Evolutionary conservation across 257 asterid species (phyloP), one percentile per base, ranked within the genome.

Genomic region (Mitragyna speciosa): DNA sequence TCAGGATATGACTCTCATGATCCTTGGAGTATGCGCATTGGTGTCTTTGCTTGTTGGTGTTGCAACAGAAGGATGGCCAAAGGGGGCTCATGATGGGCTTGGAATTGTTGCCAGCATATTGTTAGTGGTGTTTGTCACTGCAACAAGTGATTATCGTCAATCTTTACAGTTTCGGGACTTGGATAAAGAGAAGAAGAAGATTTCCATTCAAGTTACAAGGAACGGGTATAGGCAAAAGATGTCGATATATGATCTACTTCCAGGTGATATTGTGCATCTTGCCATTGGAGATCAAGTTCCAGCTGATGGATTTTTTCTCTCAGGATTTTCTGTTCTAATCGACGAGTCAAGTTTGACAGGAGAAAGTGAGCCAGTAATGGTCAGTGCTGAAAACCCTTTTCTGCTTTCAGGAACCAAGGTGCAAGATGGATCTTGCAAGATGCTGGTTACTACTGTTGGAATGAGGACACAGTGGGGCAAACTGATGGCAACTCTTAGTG

Each of bases 381-480:
- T 92, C 59, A 83, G 76, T 66, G 87, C 79, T 5, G 89, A 91
- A 56, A 86, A 86, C 67, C 98, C 98, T 2, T 94, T 94, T 79
- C 82, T 94, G 1, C 91, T 94, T 24, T 94, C 98, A 1, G 98
- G 98, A 48, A 92, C 98, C 10, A 94, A 92, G 84, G 97, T 94
- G 58, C 98, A 94, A 82, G 97, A 94, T 54, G 98, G 98, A 19
- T 87, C 98, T 47, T 92, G 98, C 87, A 94, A 90, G 87, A 94
- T 94, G 98, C 82, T 94, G 81, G 85, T 94, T 7, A 92, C 97
- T 3, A 91, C 95, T 65, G 98, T 94, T 19, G 98, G 98, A 61
- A 94, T 94, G 98, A 89, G 92, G 81, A 94, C 98, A 16, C 98
- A 94, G 71, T 94, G 98, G 98, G 98, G 98, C 26, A 92, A 92